These are phyloP conservation scores for Fusarium keratoplasticum DNA, from an alignment of 2,329 filamentous ascomycete species.

Conservation along the genomic window DNA sequence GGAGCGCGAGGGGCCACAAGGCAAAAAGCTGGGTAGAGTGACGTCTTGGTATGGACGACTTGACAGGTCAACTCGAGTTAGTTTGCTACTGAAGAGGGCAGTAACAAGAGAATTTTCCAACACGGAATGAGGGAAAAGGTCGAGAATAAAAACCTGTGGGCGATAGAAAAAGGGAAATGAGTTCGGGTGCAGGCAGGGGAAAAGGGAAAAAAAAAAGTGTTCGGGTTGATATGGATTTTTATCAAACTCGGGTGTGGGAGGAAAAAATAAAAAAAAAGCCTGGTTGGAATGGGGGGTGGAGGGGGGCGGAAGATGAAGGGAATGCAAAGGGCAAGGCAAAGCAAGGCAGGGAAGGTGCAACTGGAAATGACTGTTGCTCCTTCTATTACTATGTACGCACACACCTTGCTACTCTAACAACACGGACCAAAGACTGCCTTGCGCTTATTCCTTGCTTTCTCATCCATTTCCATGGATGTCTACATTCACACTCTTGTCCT, in stretches of 20 bases:
- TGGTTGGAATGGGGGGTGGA: slow-evolving; percentile 41
- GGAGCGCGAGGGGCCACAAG: slow-evolving; percentile 40
- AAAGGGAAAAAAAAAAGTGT: slow-evolving; percentile 41
- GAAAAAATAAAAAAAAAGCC: slow-evolving; percentile 39
- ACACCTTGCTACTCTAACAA: not conserved
- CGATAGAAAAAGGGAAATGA: slow-evolving; percentile 37
- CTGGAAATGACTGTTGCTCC: slow-evolving; percentile 31
- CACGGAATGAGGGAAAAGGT: slow-evolving; percentile 30
- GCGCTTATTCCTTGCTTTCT: slow-evolving; percentile 13
- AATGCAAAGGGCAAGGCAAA: slow-evolving; percentile 27
- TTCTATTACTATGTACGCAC: not conserved
- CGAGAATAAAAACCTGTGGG: slow-evolving; percentile 37
- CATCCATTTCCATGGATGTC: not conserved
- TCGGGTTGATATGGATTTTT: slow-evolving; percentile 46
- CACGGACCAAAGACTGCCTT: slow-evolving; percentile 23
- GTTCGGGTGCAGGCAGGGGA: slow-evolving; percentile 34
- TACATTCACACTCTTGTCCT: not conserved
- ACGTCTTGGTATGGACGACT: slow-evolving; percentile 23
- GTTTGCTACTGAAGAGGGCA: slow-evolving; percentile 19
- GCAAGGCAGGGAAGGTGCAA: slow-evolving; percentile 32
- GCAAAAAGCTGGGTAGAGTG: slow-evolving; percentile 23
- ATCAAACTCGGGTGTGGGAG: slow-evolving; percentile 47
- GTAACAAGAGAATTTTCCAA: slow-evolving; percentile 8
- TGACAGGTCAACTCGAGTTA: slow-evolving; percentile 17
- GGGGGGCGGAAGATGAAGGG: slow-evolving; percentile 25